phyloP scores from a whole-genome alignment of 176 grass and related monocot genomes.

The barley (Hordeum vulgare) region MorexV3_pseudomolecules_assembly NC_058520.1:2134930-2135429 shows the following conservation, averaged over 20 bases:
- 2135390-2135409: not conserved
- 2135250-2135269: not conserved
- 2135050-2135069: too few species aligned
- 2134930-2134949: too few species aligned
- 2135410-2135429: not conserved
- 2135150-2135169: too few species aligned
- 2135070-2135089: too few species aligned
- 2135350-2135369: not conserved
- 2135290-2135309: not conserved
- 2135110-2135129: too few species aligned
- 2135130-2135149: too few species aligned
- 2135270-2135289: not conserved
- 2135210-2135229: not conserved
- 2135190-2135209: not conserved
- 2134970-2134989: too few species aligned
- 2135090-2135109: too few species aligned
- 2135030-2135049: accelerated
- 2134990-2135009: too few species aligned
- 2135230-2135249: not conserved
- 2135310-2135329: not conserved
- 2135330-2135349: not conserved
- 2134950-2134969: too few species aligned
- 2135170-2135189: not conserved
- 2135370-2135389: not conserved
- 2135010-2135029: too few species aligned